A percentile compares a stretch with the other conserved stretches of the same genome.
Conservation (phyloP, 2,329 filamentous ascomycete species). For the Penicillium polonicum region DNA sequence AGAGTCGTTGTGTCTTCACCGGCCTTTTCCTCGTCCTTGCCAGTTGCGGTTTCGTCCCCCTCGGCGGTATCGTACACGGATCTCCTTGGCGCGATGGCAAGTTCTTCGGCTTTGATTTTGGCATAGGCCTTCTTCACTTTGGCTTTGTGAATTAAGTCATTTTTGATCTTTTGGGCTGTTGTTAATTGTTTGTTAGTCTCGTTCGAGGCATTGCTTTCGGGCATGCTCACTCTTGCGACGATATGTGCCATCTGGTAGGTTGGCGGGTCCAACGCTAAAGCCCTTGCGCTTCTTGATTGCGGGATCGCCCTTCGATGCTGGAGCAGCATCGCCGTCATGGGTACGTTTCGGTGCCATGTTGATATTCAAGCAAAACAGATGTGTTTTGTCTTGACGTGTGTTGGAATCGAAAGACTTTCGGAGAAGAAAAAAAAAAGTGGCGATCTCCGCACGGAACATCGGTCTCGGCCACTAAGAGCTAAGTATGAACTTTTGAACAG, state of each 20-base stretch:
- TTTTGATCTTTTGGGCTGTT: constrained; percentile 82
- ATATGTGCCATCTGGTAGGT: constrained; percentile 86
- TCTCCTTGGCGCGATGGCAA: constrained; percentile 35
- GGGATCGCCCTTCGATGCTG: constrained; percentile 32
- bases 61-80: constrained; percentile 34
- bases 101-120: constrained; percentile 71
- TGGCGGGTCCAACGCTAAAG: constrained; percentile 83
- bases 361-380: neutral
- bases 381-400: neutral
- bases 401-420: constrained; percentile 1
- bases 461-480: neutral
- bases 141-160: constrained; percentile 82
- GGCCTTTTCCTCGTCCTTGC: constrained; percentile 19
- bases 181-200: constrained; percentile 5
- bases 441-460: constrained; percentile 18
- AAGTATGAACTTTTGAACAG: neutral
- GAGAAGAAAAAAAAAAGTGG: constrained; percentile 19
- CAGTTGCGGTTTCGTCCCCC: constrained; percentile 28
- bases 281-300: constrained; percentile 61
- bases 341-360: constrained; percentile 61
- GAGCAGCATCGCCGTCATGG: constrained; percentile 45
- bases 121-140: constrained; percentile 91
- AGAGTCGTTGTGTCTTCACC: constrained; percentile 37
- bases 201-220: neutral
- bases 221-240: constrained; percentile 65